Evolutionary conservation across 2,329 filamentous ascomycete species (phyloP).

Genomic region (Ophiosphaerella herpotricha): DNA sequence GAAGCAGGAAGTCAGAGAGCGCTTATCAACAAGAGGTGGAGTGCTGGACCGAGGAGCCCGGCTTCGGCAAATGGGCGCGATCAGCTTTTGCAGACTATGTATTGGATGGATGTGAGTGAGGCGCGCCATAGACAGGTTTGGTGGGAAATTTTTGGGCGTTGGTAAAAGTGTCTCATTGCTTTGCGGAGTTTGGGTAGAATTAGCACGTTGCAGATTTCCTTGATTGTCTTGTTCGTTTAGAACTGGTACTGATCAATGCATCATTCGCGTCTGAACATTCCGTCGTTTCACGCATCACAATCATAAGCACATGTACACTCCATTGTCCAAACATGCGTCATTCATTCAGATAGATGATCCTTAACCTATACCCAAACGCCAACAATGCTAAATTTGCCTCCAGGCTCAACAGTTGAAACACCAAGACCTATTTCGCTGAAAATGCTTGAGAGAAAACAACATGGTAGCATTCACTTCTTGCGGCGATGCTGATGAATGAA

Average conservation of each 20-base stretch:
- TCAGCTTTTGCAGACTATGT: background rate
- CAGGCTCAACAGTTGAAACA: background rate
- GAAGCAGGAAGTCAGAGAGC: background rate
- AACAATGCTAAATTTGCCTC: background rate
- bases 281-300: background rate
- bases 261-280: no score
- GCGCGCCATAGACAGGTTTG: background rate
- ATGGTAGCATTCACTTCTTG: background rate
- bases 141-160: background rate
- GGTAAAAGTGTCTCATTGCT: background rate
- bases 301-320: background rate
- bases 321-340: background rate
- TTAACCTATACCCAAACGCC: background rate
- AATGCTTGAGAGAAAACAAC: constrained; percentile 5
- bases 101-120: constrained; percentile 8
- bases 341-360: background rate
- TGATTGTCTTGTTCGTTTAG: no score
- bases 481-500: background rate
- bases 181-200: background rate
- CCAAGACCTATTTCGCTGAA: constrained; percentile 1
- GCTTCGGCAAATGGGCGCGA: background rate
- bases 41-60: background rate
- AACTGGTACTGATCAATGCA: no score
- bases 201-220: no score
- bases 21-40: background rate